These are phyloP conservation scores for Roridomyces roridus DNA, from an alignment of 768 basidiomycete genomes.

Conservation along the genomic window DNA sequence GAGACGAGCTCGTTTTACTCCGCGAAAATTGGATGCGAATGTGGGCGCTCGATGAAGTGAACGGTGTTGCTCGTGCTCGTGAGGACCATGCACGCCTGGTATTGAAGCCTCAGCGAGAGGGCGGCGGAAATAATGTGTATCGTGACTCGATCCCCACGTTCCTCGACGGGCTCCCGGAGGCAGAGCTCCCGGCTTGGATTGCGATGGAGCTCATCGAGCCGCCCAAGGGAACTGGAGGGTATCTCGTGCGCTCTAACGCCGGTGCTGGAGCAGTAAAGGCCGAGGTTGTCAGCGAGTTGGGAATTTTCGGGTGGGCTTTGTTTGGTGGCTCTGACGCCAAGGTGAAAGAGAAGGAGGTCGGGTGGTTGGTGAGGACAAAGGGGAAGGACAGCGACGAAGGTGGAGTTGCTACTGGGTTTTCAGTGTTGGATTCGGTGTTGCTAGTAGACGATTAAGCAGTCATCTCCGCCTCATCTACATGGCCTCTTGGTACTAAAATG, in stretches of 20 bases:
- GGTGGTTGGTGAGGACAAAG: conserved; percentile 90
- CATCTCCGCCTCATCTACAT: too few species aligned
- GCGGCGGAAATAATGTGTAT: conserved; percentile 97
- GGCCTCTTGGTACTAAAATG: too few species aligned
- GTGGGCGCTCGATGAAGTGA: conserved; percentile 76
- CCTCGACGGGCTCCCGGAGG: conserved; percentile 62
- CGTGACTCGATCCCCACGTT: conserved; percentile 80
- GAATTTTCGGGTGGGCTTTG: conserved; percentile 89
- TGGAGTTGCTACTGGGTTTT: conserved; percentile 85
- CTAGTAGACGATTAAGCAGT: conserved; percentile 54
- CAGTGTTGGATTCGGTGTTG: conserved; percentile 74
- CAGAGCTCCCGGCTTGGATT: conserved; percentile 87
- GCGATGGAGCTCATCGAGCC: conserved; percentile 93
- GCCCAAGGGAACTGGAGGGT: conserved; percentile 69
- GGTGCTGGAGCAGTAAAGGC: conserved; percentile 45
- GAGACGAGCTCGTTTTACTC: conserved; percentile 57
- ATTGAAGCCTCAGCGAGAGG: conserved; percentile 97
- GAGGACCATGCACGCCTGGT: conserved; percentile 71
- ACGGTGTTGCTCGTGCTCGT: conserved; percentile 46
- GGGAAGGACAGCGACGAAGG: conserved; percentile 92
- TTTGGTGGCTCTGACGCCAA: conserved; percentile 58
- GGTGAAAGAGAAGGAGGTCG: conserved; percentile 68
- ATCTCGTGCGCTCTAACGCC: conserved; percentile 61
- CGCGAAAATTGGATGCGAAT: conserved; percentile 86
- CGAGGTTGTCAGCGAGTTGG: conserved; percentile 88